Base-by-base conservation (phyloP, 2,329 filamentous ascomycete genomes). In the Aspergillus fischeri region DNA sequence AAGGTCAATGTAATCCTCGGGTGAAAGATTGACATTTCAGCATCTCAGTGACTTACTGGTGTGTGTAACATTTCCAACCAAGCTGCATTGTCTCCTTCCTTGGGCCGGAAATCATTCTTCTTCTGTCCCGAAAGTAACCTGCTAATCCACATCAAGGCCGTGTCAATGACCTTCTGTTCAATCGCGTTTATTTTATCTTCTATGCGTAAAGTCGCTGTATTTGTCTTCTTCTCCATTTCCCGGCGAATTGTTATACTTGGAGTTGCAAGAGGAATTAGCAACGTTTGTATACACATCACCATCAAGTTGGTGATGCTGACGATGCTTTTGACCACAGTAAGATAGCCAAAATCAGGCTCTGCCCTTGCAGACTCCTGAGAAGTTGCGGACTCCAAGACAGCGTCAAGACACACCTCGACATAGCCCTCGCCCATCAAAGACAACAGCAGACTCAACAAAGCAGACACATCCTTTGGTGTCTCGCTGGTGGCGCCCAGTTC, bases 251-350 rank as follows among this genome's bases (percentile, higher is more conserved):
- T 97, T 21, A 95, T 89, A 74, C 95, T 97, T 54, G 89, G 86
- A 56, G 93, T 87, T 24, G 93, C 92, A 8, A 99, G 84, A 10
- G 92, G 91, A 63, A 97, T 88, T 24, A 99, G 85, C 17, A 97
- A 91, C 3, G 92, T 92, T 58, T 88, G 87, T 64, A 96, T 92
- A 66, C 94, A 96, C 60, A 91, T 91, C 65, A 93, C 88, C 86
- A 97, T 95, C 65, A 99, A 85, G 70, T 93, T 92, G 8, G 94
- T 89, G 61, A 97, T 93, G 54, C 87, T 92, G 54, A 96, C 91
- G 8, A 91, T 90, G 2, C 89, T 86, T 35, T 90, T 88, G 41
- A 97, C 82, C 9, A 86, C 86, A 6, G 87, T 85, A 42, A 99
- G 82, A 72, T 96, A 97, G 2, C 83, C 83, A 52, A 97, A 82